Percentiles rank a stretch among this genome's conserved stretches.
phyloP scores from a whole-genome alignment of 225 moss, liverwort and hornwort species.

The Thuidium tamariscinum region DNA sequence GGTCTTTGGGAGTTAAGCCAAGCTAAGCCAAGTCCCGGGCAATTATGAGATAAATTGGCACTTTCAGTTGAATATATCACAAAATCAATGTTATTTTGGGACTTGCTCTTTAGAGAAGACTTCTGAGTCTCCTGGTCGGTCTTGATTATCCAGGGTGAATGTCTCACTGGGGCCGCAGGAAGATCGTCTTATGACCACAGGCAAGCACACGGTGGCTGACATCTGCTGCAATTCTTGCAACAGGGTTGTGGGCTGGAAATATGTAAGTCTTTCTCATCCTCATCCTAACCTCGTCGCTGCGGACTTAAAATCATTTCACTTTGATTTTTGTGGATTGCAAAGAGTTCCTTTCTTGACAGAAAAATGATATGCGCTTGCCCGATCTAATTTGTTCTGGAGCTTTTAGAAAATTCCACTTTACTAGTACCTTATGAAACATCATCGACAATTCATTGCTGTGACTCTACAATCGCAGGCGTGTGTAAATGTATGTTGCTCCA shows the following conservation, averaged over 20 bases:
- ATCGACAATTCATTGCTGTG: background rate
- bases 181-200: slow-evolving; percentile 96
- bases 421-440: background rate
- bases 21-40: background rate
- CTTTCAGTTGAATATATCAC: background rate
- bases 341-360: background rate
- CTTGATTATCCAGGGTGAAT: slow-evolving; percentile 62
- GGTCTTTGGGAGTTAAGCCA: background rate
- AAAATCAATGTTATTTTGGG: background rate
- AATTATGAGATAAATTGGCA: background rate
- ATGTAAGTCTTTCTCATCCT: slow-evolving; percentile 21
- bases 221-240: slow-evolving; percentile 95
- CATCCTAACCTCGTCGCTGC: background rate
- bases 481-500: background rate
- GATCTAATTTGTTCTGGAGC: background rate
- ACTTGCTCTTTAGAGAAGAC: background rate
- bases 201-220: slow-evolving; percentile 92
- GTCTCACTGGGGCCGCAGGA: slow-evolving; percentile 94
- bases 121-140: background rate
- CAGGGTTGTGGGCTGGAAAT: slow-evolving; percentile 97
- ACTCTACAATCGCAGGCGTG: background rate
- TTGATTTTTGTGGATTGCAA: background rate
- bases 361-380: background rate
- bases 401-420: background rate
- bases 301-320: background rate